Evolutionary conservation across 139 green algal species (phyloP), one percentile per base, ranked within the genome.

Genomic region (Chlamydomonas asymmetrica): DNA sequence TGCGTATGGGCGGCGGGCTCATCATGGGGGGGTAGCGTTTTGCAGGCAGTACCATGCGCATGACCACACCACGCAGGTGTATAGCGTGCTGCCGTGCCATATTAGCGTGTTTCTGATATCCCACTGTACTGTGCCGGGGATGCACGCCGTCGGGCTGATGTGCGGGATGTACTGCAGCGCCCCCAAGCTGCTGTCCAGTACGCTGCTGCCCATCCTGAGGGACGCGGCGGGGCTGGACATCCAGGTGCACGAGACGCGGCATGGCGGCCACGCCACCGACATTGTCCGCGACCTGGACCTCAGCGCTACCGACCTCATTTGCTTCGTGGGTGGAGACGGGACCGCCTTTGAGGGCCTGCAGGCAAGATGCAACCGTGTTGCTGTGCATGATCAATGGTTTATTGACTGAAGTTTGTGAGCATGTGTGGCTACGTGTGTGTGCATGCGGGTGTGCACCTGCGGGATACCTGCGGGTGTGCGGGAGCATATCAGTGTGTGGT

Each of bases 281-380:
- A 69, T 93, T 25, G 69, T 87, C 25, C 29, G 40, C 38, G 5
- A 68, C 4, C 23, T 88, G 29, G 25, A 80, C 13, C 72, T 89
- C 40, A 57, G 48, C 31, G 5, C 8, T 2, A 16, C 38, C 13
- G 80, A 88, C 66, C 34, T 85, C 5, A 27, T 94, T 27, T 52
- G 92, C 43, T 77, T 83, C 57, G 81, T 93, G 22, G 91, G 92
- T 2, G 91, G 92, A 1, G 92, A 96, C 63, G 92, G 91, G 22
- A 94, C 92, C 0, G 65, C 91, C 43, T 86, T 78, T 74, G 92
- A 96, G 66, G 84, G 76, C 7, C 40, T 96, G 62, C 90, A 95
- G 88, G 91, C 89, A n/a, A n/a, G n/a, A n/a, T n/a, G n/a, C n/a
- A n/a, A n/a, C n/a, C n/a, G n/a, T n/a, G n/a, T n/a, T n/a, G n/a